Base-by-base conservation (phyloP, 495 filamentous ascomycete genomes). In the Astrocystis sublimbata region DNA sequence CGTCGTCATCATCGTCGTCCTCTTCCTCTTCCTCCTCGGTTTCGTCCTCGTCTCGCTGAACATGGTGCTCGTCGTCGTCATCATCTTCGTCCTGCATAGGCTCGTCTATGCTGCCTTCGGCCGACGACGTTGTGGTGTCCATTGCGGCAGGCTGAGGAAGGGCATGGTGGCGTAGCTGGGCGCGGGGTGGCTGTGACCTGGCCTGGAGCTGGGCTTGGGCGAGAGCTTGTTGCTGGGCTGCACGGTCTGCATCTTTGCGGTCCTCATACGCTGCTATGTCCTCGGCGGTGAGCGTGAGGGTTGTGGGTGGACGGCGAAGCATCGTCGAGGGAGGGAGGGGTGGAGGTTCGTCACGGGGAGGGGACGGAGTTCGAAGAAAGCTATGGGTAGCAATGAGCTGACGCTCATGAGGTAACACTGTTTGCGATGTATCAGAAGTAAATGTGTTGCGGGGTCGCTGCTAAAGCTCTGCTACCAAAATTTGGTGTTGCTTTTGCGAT, bases 291-390 rank as follows among this genome's bases (percentile, higher is more conserved):
- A 96, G 80, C 54, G 85, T 82, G 63, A 96, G 89, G 28, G 86
- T 81, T 5, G 91, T 96, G 2, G 90, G 88, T 49, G 89, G 87
- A 36, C 91, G 87, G 68, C 91, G 91, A 60, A 96, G 87, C 91
- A 96, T 96, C 17, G 47, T 56, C 7, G 31, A 40, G 35, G 5
- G 33, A 42, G 9, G 57, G 31, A 3, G 10, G 17, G 4, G 6
- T 33, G 43, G 19, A 38, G 4, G n/a, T n/a, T n/a, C n/a, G n/a
- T n/a, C n/a, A n/a, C n/a, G n/a, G n/a, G n/a, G n/a, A n/a, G n/a
- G n/a, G n/a, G n/a, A n/a, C n/a, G 10, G 21, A 5, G 17, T 26
- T 9, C 13, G n/a, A 49, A 23, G 24, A 21, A 42, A 36, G n/a
- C n/a, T 15, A 13, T 28, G 51, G 35, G 35, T n/a, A 42, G 52